These are phyloP conservation scores for Trichoderma gamsii DNA, from an alignment of 495 filamentous ascomycete species.

Conservation along the genomic window DNA sequence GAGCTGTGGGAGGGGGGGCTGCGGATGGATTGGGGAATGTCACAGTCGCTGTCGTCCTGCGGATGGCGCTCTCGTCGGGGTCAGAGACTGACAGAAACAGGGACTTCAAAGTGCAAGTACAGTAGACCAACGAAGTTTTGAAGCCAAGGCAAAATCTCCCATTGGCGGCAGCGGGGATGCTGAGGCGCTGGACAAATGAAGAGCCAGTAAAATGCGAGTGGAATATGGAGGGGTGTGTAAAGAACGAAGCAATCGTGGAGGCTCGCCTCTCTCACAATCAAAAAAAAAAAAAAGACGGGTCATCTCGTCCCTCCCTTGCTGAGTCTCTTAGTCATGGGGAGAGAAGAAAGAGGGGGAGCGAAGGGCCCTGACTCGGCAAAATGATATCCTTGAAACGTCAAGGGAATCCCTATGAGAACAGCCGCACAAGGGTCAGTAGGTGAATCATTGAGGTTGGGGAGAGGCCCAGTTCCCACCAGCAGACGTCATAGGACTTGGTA, in stretches of 20 bases:
- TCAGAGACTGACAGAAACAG: not conserved
- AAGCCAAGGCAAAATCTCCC: conserved; percentile 7
- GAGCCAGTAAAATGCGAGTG: not conserved
- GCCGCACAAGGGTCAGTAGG: not conserved
- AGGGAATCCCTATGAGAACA: not conserved
- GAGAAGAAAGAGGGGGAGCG: not conserved
- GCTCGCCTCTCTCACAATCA: not conserved
- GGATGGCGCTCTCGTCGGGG: not conserved
- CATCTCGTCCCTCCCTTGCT: not conserved
- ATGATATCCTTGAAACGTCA: conserved; percentile 11
- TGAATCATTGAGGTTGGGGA: not conserved
- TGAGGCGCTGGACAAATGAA: not conserved
- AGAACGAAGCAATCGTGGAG: not conserved
- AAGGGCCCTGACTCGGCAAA: not conserved
- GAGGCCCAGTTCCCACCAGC: not conserved
- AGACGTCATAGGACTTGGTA: not conserved
- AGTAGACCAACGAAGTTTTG: not conserved
- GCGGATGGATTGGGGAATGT: not conserved
- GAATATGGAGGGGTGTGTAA: not conserved
- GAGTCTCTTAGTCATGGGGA: conserved; percentile 5
- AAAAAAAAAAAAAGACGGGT: not conserved
- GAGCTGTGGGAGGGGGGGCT: not conserved
- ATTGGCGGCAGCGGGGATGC: conserved; percentile 1
- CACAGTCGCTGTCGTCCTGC: not conserved
- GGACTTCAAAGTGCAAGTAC: not conserved